Conservation (phyloP, 306 rosid species). For the Glycine tomentella region DNA sequence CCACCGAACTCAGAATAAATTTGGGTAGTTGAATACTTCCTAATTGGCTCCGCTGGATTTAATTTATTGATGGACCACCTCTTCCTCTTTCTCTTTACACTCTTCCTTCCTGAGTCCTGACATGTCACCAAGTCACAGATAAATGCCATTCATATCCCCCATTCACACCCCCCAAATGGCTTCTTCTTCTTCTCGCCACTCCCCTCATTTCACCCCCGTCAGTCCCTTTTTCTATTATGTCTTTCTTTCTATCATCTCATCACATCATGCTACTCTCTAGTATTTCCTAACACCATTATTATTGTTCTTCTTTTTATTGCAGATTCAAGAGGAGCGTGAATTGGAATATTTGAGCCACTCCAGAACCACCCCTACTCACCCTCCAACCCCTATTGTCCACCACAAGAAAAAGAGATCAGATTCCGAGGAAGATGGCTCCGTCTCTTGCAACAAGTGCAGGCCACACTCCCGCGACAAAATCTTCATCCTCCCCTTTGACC, state of each 20-base stretch:
- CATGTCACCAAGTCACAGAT: not conserved
- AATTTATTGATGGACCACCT: too few relatives aligned
- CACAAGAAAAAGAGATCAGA: conserved; percentile 64
- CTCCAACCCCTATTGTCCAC: conserved; percentile 58
- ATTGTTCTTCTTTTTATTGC: conserved; percentile 2
- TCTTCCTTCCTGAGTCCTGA: too few relatives aligned
- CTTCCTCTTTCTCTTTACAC: too few relatives aligned
- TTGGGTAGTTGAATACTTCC: conserved; percentile 36
- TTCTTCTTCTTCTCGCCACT: conserved; percentile 52
- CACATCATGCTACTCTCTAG: too few relatives aligned
- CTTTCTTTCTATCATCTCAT: not conserved
- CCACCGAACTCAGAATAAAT: conserved; percentile 43
- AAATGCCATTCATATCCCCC: not conserved
- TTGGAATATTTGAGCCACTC: conserved; percentile 2
- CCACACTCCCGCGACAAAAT: conserved; percentile 85
- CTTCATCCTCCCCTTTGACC: conserved; percentile 79
- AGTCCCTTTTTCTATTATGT: not conserved
- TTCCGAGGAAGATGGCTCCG: conserved; percentile 63
- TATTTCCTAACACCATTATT: not conserved
- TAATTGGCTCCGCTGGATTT: too few relatives aligned
- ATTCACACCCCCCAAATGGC: conserved; percentile 30
- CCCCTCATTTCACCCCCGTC: conserved; percentile 60
- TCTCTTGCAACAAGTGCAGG: conserved; percentile 87
- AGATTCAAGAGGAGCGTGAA: conserved; percentile 72
- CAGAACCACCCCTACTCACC: conserved; percentile 50